Base-by-base conservation (phyloP, 2,329 filamentous ascomycete genomes). In the Sporothrix luriei region DNA sequence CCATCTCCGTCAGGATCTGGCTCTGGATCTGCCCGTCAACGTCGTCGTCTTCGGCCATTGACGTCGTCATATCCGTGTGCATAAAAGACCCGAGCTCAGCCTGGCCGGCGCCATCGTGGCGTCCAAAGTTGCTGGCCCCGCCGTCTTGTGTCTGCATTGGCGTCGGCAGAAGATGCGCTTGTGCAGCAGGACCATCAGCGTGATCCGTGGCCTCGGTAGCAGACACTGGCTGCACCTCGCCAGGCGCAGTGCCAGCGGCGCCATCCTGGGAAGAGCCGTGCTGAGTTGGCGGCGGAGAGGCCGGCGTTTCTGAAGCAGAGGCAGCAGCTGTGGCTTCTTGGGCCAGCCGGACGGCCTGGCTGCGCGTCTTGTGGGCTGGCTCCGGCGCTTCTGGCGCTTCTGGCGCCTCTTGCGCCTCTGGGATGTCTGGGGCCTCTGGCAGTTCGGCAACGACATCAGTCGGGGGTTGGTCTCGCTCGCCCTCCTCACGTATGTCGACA, bases 1-100 rank as follows among this genome's bases (percentile, higher is more conserved):
- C 71, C 69, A 73, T 69, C 51, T 74, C 73, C 19, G 72, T 70
- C 49, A 73, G 29, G 10, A 74, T 48, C 69, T 74, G 73, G 51
- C 73, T 73, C 67, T 74, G 70, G 11, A 74, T 65, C 55, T 65
- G 71, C 24, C 19, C 51, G 26, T 72, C 72, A 1, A 65, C 46
- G 29, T 73, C 72, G 26, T 71, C 70, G 10, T 46, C 52, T 26
- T 61, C 68, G 2, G 51, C 48, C 3, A 66, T 24, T n/a, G 68
- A 57, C 13, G 46, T 48, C 3, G 46, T 48, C 3, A 61, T 29
- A 0, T 68, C 33, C 1, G 55, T 62, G 48, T 48, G 16, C 5
- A 24, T 24, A 21, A 52, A 55, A 6, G 49, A 62, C 16, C 9
- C 13, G 10, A 38, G 38, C n/a, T 46, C 38, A 5, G 6, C 33